Evolutionary conservation across 805 yeast species (phyloP).

Genomic region (Candida sakaeoensis): DNA sequence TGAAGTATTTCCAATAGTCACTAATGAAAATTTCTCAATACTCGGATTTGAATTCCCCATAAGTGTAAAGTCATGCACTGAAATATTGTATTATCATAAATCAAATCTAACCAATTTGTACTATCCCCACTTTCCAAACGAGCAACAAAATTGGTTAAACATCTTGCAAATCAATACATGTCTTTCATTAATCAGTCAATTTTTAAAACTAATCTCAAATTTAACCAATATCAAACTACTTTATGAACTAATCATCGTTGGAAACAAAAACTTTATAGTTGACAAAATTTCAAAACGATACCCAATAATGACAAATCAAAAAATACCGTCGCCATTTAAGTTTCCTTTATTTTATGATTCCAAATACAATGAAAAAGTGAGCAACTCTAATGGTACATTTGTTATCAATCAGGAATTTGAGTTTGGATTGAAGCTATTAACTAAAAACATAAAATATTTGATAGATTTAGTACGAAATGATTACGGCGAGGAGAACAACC

Average conservation of each 20-base stretch:
- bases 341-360: slow-evolving; percentile 30
- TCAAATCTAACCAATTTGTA: slow-evolving; percentile 4
- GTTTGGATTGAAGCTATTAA: slow-evolving; percentile 28
- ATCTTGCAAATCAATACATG: slow-evolving; percentile 31
- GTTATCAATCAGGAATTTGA: slow-evolving; percentile 27
- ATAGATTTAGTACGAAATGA: slow-evolving; percentile 16
- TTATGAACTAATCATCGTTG: slow-evolving; percentile 24
- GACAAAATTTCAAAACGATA: slow-evolving; percentile 18
- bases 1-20: slow-evolving; percentile 26
- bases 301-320: slow-evolving; percentile 1
- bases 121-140: slow-evolving; percentile 8
- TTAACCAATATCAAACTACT: slow-evolving; percentile 24
- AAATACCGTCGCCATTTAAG: slow-evolving; percentile 1
- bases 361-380: slow-evolving; percentile 16
- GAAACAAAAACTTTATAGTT: slow-evolving; percentile 19
- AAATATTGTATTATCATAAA: slow-evolving; percentile 25
- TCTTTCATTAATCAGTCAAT: slow-evolving; percentile 25
- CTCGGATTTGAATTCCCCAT: slow-evolving; percentile 35
- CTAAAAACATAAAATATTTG: slow-evolving; percentile 26
- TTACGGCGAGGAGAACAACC: slow-evolving; percentile 4
- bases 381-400: slow-evolving; percentile 1
- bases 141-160: slow-evolving; percentile 12
- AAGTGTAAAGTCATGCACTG: slow-evolving; percentile 25
- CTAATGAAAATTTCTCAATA: slow-evolving; percentile 25
- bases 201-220: slow-evolving; percentile 21